phyloP scores from a whole-genome alignment of 495 filamentous ascomycete species.

The Darksidea phi region DNA sequence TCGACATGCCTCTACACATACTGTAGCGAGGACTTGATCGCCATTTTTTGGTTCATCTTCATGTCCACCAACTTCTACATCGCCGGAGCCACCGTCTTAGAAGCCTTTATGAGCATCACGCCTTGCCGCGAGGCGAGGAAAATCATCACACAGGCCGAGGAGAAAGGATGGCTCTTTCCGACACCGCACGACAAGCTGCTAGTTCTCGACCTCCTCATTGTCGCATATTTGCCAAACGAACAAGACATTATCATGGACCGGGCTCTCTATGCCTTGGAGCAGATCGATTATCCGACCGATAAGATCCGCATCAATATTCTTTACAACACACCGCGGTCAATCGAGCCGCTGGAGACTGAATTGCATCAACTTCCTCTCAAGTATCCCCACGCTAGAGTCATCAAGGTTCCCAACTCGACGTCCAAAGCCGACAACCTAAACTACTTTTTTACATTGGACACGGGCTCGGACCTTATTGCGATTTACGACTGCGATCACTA shows the following conservation, averaged over 20 bases:
- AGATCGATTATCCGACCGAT: constrained; percentile 44
- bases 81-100: constrained; percentile 41
- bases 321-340: constrained; percentile 46
- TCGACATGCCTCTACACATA: constrained; percentile 44
- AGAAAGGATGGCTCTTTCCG: constrained; percentile 43
- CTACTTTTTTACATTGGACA: constrained; percentile 43
- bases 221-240: constrained; percentile 49
- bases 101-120: constrained; percentile 43
- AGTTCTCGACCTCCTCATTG: constrained; percentile 46
- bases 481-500: constrained; percentile 49
- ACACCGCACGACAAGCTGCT: constrained; percentile 42
- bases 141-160: constrained; percentile 37
- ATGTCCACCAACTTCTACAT: constrained; percentile 45
- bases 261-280: constrained; percentile 42
- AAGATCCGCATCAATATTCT: constrained; percentile 45
- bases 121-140: constrained; percentile 39
- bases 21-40: constrained; percentile 37
- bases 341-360: constrained; percentile 43
- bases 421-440: constrained; percentile 49
- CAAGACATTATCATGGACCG: constrained; percentile 48
- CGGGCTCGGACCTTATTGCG: constrained; percentile 42
- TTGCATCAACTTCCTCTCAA: constrained; percentile 32
- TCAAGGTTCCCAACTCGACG: constrained; percentile 45
- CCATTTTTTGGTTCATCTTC: constrained; percentile 45
- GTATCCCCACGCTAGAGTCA: constrained; percentile 38